These are phyloP conservation scores for Silene conica DNA, from an alignment of 148 eudicot genomes.

Conservation along the genomic window DNA sequence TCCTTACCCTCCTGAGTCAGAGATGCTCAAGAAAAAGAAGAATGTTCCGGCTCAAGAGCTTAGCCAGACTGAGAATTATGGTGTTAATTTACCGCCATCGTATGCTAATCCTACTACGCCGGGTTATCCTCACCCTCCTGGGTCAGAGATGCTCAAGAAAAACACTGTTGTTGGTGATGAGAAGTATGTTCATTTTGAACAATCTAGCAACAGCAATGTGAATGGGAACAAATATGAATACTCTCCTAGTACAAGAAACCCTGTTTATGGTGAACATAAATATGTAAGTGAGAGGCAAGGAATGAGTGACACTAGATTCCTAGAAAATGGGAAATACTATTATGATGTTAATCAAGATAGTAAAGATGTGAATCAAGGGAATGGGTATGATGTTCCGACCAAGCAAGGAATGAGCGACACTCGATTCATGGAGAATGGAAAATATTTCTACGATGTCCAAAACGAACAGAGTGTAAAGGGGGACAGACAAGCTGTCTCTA, in stretches of 20 bases:
- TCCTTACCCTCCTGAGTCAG: too few species aligned
- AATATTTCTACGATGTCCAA: conserved; percentile 27
- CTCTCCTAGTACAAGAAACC: background rate
- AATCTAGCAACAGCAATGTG: background rate
- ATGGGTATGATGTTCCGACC: conserved; percentile 14
- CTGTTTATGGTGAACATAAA: background rate
- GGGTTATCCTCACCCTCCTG: too few species aligned
- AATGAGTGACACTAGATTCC: conserved; percentile 51
- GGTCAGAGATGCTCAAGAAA: too few species aligned
- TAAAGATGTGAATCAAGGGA: conserved; percentile 6
- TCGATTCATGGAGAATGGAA: conserved; percentile 40
- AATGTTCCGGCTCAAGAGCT: too few species aligned
- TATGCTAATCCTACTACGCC: too few species aligned
- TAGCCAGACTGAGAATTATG: too few species aligned
- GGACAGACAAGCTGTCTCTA: background rate
- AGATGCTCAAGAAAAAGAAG: too few species aligned
- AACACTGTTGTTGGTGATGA: background rate
- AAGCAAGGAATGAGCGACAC: conserved; percentile 62
- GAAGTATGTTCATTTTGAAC: background rate
- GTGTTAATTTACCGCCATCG: too few species aligned
- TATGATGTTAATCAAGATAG: conserved; percentile 15
- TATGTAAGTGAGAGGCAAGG: conserved; percentile 30
- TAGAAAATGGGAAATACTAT: conserved; percentile 41
- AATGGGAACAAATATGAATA: background rate
- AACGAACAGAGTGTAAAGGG: too few species aligned